Evolutionary conservation across 108 stramenopile genomes (phyloP).

Genomic region (Nitzschia sp.): DNA sequence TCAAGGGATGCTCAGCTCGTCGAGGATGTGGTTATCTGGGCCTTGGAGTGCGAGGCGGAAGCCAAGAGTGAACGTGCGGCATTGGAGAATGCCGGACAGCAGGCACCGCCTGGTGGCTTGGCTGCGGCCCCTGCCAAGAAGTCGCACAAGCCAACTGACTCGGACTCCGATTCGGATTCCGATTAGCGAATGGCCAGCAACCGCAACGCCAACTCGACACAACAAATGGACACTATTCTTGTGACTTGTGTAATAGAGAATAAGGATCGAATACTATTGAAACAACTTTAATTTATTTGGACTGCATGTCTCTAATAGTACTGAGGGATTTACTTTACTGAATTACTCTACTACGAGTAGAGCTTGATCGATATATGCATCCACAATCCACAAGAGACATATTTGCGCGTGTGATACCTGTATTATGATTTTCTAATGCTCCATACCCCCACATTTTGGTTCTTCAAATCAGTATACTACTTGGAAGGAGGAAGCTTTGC

Average conservation of each 20-base stretch:
- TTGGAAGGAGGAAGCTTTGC: background rate
- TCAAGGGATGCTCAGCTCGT: conserved; percentile 57
- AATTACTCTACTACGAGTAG: background rate
- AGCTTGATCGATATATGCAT: background rate
- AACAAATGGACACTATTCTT: background rate
- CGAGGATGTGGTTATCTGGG: conserved; percentile 57
- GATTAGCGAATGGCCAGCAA: too few relatives aligned
- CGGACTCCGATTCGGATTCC: conserved; percentile 33
- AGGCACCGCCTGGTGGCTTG: conserved; percentile 30
- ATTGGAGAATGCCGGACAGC: conserved; percentile 42
- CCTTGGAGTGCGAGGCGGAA: conserved; percentile 51
- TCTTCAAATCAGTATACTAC: too few relatives aligned
- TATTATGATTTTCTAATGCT: too few relatives aligned
- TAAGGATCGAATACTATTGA: too few relatives aligned
- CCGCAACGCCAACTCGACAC: background rate
- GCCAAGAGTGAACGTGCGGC: conserved; percentile 47
- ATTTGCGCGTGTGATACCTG: background rate
- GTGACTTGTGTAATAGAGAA: too few relatives aligned
- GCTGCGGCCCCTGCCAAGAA: conserved; percentile 3
- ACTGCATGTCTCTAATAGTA: background rate
- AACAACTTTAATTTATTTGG: background rate
- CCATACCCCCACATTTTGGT: too few relatives aligned
- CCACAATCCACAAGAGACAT: background rate
- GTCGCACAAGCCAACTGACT: conserved; percentile 20
- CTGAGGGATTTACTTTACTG: too few relatives aligned